Evolutionary conservation across 768 basidiomycete species (phyloP), one percentile per base, ranked within the genome.

Genomic region (Pleurotus cornucopiae): DNA sequence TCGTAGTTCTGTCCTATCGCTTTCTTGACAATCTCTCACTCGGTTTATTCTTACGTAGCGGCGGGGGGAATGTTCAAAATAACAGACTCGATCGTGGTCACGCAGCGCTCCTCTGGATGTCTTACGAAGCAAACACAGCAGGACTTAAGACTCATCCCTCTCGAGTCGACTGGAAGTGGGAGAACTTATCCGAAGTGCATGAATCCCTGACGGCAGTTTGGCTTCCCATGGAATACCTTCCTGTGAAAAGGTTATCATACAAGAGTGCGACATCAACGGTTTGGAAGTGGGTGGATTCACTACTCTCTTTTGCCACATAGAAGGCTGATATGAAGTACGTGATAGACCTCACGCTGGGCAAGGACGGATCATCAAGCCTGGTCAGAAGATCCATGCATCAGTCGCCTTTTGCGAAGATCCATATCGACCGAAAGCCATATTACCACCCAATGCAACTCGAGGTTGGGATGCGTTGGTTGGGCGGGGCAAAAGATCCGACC

Each of bases 101-200:
- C 7, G 41, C 58, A n/a, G 34, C 46, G 4, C 49, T 58, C 6
- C 40, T 57, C 6, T 62, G 61, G 61, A 62, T 62, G 61, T 54
- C 26, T 9, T 52, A 58, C 26, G 61, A 62, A 57, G 61, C 61
- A 6, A 46, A 53, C 40, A 46, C 58, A 13, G 57, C 60, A 38
- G 61, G 61, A 18, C 55, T 62, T 6, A 53, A 44, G 45, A 43
- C 61, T 13, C 37, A 53, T 21, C 34, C 41, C 3, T 57, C 61
- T 3, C 12, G 39, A 7, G 56, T 46, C 5, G 48, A 56, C 16
- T 56, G 55, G 58, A 37, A 55, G 5, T 59, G 37, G 55, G 23
- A 46, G 12, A 44, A 54, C 25, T 4, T 21, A 38, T 34, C 40
- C n/a, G 39, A 18, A 6, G 34, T 21, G 18, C 54, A 39, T 23